Evolutionary conservation across 140 eudicot genomes (phyloP), one percentile per base, ranked within the genome.

Genomic region (Flaveria floridana): DNA sequence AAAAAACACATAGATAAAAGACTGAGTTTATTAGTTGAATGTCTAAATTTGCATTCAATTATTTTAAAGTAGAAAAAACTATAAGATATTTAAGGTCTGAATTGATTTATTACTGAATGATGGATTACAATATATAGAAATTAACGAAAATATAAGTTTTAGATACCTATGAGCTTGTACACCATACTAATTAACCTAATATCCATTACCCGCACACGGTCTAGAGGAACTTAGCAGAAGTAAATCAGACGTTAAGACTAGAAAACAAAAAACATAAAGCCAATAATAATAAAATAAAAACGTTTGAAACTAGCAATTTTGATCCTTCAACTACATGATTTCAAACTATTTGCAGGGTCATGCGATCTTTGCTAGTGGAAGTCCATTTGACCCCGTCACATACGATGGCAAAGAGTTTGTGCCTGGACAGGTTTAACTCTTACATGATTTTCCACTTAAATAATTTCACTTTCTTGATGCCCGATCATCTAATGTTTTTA

Each of bases 291-390:
- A 30, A 30, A 34, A 34, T 34, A 34, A 34, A 5, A 34, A 6
- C 41, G 41, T 34, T 34, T 34, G 41, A 44, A 44, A 44, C 50
- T 44, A 44, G 14, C 3, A 2, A 44, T 0, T 2, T 44, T 44
- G 50, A 44, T 44, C 50, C 50, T 44, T 44, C 3, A 34, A 34
- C 8, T 34, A 34, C 41, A 34, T 34, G 41, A 13, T 51, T 51
- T 70, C 28, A 23, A 51, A 62, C 37, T 71, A 62, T 52, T 23
- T 77, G 46, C 79, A 92, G 98, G 98, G 98, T 62, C 90, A 81
- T 47, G 95, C 98, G 15, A 87, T 92, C 46, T 92, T 84, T 82
- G 95, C 96, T 50, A 92, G 98, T 71, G 98, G 98, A 80, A 92
- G 98, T 84, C 98, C 98, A 59, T 92, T 92, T 72, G 89, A 82